phyloP scores from a whole-genome alignment of 1,284 basidiomycete genomes.

The Cryptococcus sp. region DNA sequence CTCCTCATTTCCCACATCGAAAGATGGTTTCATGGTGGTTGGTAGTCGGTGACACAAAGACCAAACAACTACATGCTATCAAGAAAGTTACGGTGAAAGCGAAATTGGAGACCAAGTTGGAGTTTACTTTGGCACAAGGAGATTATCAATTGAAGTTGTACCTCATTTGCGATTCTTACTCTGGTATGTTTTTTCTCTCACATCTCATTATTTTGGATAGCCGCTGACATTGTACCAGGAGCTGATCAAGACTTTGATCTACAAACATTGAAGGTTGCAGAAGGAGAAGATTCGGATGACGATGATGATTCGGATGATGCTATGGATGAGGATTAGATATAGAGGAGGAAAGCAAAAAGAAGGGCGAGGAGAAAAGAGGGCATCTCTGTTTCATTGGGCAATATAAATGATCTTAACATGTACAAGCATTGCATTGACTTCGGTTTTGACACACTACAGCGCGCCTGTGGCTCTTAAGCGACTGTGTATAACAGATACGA shows the following conservation, averaged over 20 bases:
- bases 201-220: not conserved
- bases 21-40: slow-evolving; percentile 98
- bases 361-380: no score
- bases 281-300: slow-evolving; percentile 77
- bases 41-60: slow-evolving; percentile 74
- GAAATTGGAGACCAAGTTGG: slow-evolving; percentile 73
- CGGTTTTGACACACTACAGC: no score
- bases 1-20: slow-evolving; percentile 82
- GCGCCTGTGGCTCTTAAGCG: no score
- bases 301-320: slow-evolving; percentile 60
- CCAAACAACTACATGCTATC: slow-evolving; percentile 77
- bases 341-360: no score
- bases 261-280: slow-evolving; percentile 72
- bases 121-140: slow-evolving; percentile 82
- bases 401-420: no score
- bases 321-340: not conserved
- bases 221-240: slow-evolving; percentile 14
- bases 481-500: no score
- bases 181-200: slow-evolving; percentile 49
- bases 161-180: slow-evolving; percentile 88
- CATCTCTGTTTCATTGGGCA: no score
- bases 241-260: slow-evolving; percentile 85
- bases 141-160: slow-evolving; percentile 69
- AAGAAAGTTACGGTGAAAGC: slow-evolving; percentile 88
- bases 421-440: no score